phyloP scores from a whole-genome alignment of 2,329 filamentous ascomycete species.

The Xylaria sp. region DNA sequence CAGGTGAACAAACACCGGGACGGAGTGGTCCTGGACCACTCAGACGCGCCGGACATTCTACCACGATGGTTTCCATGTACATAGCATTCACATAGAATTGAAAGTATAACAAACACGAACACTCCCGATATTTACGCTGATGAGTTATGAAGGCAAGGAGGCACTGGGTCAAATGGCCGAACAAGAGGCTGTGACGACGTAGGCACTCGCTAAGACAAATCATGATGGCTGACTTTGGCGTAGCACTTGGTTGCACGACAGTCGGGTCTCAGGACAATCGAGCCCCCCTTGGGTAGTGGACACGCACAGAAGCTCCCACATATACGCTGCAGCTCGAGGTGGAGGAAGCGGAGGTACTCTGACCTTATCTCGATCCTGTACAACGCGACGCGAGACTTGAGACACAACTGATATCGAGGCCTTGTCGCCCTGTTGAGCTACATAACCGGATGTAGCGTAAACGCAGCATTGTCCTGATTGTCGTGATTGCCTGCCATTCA shows the following conservation, averaged over 20 bases:
- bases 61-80: conserved; percentile 22
- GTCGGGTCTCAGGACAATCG: conserved; percentile 35
- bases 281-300: conserved; percentile 15
- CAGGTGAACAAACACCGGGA: not conserved
- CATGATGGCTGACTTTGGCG: conserved; percentile 23
- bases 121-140: not conserved
- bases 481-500: not conserved
- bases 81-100: conserved; percentile 30
- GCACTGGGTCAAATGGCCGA: conserved; percentile 22
- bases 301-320: conserved; percentile 20
- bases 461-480: not conserved
- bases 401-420: conserved; percentile 23
- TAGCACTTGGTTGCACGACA: conserved; percentile 39
- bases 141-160: conserved; percentile 2
- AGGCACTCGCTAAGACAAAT: conserved; percentile 35
- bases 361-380: conserved; percentile 37
- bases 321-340: conserved; percentile 11
- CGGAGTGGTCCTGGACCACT: not conserved
- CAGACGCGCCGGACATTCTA: not conserved
- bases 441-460: not conserved
- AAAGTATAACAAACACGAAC: not conserved
- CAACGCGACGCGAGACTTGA: conserved; percentile 22
- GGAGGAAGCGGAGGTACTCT: conserved; percentile 26
- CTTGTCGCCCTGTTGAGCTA: conserved; percentile 1
- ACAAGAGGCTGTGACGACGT: conserved; percentile 31